Conservation (phyloP, 441 rosid genomes). For the Melastoma candidum region DNA sequence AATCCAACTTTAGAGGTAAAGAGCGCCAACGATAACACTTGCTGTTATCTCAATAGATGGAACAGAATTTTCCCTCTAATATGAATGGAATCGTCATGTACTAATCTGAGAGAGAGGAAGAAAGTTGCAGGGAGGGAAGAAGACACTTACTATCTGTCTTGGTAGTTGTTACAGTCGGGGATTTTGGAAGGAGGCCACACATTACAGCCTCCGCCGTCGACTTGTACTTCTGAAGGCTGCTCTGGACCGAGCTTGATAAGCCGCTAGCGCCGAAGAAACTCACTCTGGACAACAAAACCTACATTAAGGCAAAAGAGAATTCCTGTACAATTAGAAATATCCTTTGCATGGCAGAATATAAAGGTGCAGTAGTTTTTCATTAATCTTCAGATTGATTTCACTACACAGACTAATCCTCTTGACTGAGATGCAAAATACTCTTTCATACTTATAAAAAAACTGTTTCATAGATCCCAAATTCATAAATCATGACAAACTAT, state of each 20-base stretch:
- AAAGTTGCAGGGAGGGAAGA: slow-evolving; percentile 1
- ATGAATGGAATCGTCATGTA: background rate
- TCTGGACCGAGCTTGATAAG: slow-evolving; percentile 32
- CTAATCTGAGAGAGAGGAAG: background rate
- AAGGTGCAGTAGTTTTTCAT: no score
- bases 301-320: slow-evolving; percentile 16
- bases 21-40: no score
- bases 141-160: slow-evolving; percentile 58
- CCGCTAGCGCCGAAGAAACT: slow-evolving; percentile 61
- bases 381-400: no score
- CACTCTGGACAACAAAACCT: slow-evolving; percentile 80
- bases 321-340: background rate
- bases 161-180: slow-evolving; percentile 80
- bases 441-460: no score
- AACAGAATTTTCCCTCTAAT: no score
- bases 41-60: no score
- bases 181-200: slow-evolving; percentile 81
- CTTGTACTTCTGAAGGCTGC: slow-evolving; percentile 53
- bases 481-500: no score
- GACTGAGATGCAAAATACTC: no score
- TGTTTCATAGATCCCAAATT: no score
- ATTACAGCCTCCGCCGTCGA: slow-evolving; percentile 85
- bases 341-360: background rate
- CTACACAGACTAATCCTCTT: no score
- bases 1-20: background rate